phyloP scores from a whole-genome alignment of 1,139 yeast species.

The Sugiyamaella grinbergsii region DNA sequence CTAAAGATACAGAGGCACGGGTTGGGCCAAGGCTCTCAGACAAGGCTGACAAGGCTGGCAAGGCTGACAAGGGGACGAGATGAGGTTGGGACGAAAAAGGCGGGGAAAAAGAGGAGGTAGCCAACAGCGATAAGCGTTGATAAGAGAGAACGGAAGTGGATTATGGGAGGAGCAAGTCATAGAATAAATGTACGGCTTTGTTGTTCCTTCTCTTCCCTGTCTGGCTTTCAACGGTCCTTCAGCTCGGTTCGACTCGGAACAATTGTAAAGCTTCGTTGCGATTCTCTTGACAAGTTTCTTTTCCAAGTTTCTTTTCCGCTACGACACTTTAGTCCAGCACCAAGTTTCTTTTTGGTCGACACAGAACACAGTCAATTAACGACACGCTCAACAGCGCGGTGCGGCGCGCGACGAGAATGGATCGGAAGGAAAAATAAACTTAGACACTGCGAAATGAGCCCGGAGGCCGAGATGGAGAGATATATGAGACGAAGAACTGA shows the following conservation, averaged over 20 bases:
- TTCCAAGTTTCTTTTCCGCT: conserved; percentile 21
- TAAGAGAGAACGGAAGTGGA: not conserved
- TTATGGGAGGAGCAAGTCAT: not conserved
- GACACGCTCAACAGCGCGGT: not conserved
- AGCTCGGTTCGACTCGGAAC: conserved; percentile 2
- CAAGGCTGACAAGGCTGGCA: not conserved
- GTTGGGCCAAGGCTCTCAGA: not conserved
- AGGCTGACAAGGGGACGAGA: not conserved
- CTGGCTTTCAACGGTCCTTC: not conserved
- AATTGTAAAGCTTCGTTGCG: too few relatives aligned
- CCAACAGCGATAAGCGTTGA: not conserved
- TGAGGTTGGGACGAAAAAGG: conserved; percentile 11
- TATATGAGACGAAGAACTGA: not conserved
- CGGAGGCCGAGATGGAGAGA: not conserved
- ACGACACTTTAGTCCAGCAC: conserved; percentile 1
- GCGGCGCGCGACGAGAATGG: conserved; percentile 11
- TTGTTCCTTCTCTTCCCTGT: too few relatives aligned
- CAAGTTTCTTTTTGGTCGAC: conserved; percentile 14
- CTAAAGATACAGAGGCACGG: not conserved
- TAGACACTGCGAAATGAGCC: not conserved
- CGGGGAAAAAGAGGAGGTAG: not conserved
- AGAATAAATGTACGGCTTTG: too few relatives aligned
- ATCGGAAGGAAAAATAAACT: conserved; percentile 15
- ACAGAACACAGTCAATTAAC: too few relatives aligned
- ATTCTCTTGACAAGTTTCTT: conserved; percentile 21